Base-by-base conservation (phyloP, 1,139 yeast genomes). In the Geotrichum phurueaensis region DNA sequence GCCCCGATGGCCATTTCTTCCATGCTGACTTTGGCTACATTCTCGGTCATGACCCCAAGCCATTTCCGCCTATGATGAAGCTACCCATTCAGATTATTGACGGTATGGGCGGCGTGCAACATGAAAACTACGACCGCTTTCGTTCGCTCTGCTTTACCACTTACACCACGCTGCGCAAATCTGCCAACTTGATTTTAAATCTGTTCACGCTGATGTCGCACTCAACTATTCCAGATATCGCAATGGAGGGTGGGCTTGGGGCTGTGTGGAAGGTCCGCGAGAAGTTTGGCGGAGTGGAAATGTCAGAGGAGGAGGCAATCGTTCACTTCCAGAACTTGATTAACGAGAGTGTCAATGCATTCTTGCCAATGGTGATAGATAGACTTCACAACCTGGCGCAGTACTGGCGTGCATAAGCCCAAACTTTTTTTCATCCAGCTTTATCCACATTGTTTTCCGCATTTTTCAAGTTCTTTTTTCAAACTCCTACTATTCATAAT, bases 11-110 rank as follows among this genome's bases (percentile, higher is more conserved):
- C 18, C 90, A 86, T 70, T 91, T 91, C 70, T 90, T 95, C 84
- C 97, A 91, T 74, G 98, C 97, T 1, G 99, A 95, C 75, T 95
- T 90, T 74, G 99, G 99, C 0, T 95, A 94, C 71, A 92, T 95
- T 57, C 76, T 95, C 58, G 99, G 99, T 0, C 85, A 94, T 59
- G 99, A 95, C 71, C 99, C 99, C 1, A 95, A 95, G 71, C 98
- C 98, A 10, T 95, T 95, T 75, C 98, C 99, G 9, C 99, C 99
- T 0, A 79, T 94, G 75, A 94, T 95, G 98, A 95, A 95, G 71
- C 78, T 95, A 48, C 99, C 99, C 0, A 94, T 95, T 56, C 99
- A 95, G 73, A 89, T 95, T 25, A 89, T 95, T 53, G 99, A 94
- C 66, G 99, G 97, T 0, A 94, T 95, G 94, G 99, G 99, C 1